A percentile compares a stretch with the other conserved stretches of the same genome.
These are phyloP conservation scores for Nowakowskiella sp. DNA, from an alignment of 192 early-diverging fungal species.

Conservation along the genomic window DNA sequence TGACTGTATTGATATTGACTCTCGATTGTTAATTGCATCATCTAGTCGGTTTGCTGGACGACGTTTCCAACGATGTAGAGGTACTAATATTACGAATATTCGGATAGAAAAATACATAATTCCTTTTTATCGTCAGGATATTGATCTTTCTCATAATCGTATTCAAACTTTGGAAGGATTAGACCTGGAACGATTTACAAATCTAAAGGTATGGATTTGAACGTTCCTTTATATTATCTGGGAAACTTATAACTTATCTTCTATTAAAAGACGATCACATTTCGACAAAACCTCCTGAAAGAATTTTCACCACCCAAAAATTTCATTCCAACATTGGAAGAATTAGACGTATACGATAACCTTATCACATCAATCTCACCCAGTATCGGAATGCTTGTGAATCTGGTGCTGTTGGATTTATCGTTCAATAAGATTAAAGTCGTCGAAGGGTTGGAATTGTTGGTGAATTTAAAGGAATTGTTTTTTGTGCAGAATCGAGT, in stretches of 20 bases:
- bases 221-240: slow-evolving; percentile 3
- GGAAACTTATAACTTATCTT: no score
- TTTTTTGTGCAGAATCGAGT: slow-evolving; percentile 96
- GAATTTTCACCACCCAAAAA: slow-evolving; percentile 1
- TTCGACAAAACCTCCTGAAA: slow-evolving; percentile 8
- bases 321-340: slow-evolving; percentile 46
- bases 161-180: slow-evolving; percentile 46
- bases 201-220: slow-evolving; percentile 47
- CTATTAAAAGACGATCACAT: no score
- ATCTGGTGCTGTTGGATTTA: slow-evolving; percentile 56
- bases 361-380: slow-evolving; percentile 58
- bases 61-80: no score
- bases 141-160: slow-evolving; percentile 62
- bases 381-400: slow-evolving; percentile 15
- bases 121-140: no score
- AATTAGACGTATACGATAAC: slow-evolving; percentile 96
- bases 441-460: slow-evolving; percentile 58
- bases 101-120: no score
- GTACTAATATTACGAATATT: no score
- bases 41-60: no score
- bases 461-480: slow-evolving; percentile 61
- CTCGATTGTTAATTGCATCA: no score
- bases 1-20: no score
- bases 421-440: slow-evolving; percentile 92
- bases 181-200: slow-evolving; percentile 50